Base-by-base conservation (phyloP, 176 grass and related monocot genomes). In the Phoenix dactylifera region DNA sequence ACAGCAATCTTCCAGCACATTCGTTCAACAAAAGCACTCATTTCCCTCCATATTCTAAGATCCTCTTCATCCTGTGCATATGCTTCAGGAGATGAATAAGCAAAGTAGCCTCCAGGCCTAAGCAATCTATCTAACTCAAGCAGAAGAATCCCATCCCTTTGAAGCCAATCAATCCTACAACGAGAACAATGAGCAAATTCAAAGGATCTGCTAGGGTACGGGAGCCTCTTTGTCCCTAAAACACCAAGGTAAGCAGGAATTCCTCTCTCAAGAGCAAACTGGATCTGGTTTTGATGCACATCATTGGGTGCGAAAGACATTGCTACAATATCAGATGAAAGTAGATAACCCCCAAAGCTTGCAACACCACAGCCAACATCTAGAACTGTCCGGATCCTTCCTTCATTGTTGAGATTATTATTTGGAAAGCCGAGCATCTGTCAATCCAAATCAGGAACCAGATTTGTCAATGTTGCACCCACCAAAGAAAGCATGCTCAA, bases 271-370 rank as follows among this genome's bases (percentile, higher is more conserved):
- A 96, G 83, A 63, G 91, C 91, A 84, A 96, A 96, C 51, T 96
- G 92, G 61, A 96, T 96, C 72, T 96, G 92, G 78, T 96, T 96
- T 66, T 96, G 87, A 79, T 96, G 92, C n/a, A 96, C 92, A 82
- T 96, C 92, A n/a, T 96, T 96, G 17, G 92, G 92, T 76, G 92
- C 92, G 65, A 96, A 77, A 74, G 92, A 96, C 92, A 96, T 96
- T 12, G 92, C 75, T 35, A 96, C 83, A 22, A 90, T 84, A 71
- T 96, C 77, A 32, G 83, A 90, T 56, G 92, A 90, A 73, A 96
- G 83, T 55, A 96, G 92, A 67, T 96, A 96, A 58, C 92, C 92
- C 55, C 92, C 92, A 52, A 96, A 96, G 70, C 92, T 96, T 61
- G 92, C 92, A 52, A 96, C 92, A 55, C 92, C 92, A n/a, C 92